Percentiles rank a stretch among this genome's conserved stretches.
Conservation (phyloP, 192 early-diverging fungal species). For the Coemansia sp. region DNA sequence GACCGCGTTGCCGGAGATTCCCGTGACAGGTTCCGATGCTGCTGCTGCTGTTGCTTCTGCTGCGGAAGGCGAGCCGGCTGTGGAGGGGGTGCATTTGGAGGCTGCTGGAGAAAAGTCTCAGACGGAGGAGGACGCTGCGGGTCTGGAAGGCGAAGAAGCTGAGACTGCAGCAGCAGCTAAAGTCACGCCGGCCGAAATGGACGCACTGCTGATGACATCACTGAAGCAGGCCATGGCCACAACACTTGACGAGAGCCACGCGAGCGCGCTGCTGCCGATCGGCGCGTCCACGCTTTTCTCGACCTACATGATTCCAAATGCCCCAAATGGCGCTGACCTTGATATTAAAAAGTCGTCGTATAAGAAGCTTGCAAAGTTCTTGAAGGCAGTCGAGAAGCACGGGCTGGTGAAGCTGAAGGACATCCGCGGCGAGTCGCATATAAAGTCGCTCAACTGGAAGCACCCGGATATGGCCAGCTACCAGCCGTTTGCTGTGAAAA, state of each 20-base stretch:
- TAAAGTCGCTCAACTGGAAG: conserved; percentile 40
- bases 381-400: conserved; percentile 84
- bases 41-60: not conserved
- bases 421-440: conserved; percentile 42
- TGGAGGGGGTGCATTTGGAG: too few relatives aligned
- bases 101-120: not conserved
- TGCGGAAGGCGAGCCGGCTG: not conserved
- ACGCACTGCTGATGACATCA: conserved; percentile 65
- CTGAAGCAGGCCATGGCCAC: conserved; percentile 70
- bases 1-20: conserved; percentile 56
- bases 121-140: not conserved
- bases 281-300: conserved; percentile 74
- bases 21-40: not conserved
- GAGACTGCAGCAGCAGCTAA: not conserved
- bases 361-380: conserved; percentile 88
- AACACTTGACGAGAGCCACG: conserved; percentile 57
- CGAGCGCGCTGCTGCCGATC: conserved; percentile 68
- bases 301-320: conserved; percentile 68
- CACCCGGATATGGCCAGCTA: conserved; percentile 31
- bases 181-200: conserved; percentile 60
- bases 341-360: conserved; percentile 83
- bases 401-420: conserved; percentile 84
- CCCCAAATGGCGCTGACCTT: conserved; percentile 57
- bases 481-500: conserved; percentile 23
- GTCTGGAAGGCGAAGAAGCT: not conserved